phyloP scores from a whole-genome alignment of 805 yeast species.

The Jamesozyma rosinii region DNA sequence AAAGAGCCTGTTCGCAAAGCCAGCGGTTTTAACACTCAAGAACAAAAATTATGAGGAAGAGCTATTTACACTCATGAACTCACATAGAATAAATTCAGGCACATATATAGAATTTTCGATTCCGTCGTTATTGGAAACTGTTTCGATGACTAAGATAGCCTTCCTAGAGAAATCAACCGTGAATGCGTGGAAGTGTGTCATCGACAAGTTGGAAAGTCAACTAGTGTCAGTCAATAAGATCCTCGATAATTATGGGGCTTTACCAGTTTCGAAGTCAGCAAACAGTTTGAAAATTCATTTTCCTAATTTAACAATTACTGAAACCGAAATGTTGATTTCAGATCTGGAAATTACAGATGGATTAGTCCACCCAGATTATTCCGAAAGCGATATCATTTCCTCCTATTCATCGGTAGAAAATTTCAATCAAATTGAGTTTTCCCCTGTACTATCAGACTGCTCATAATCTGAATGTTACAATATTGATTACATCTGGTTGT shows the following conservation, averaged over 20 bases:
- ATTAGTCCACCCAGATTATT: constrained; percentile 30
- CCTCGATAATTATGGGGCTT: constrained; percentile 51
- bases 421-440: not conserved
- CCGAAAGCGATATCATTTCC: not conserved
- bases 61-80: constrained; percentile 22
- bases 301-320: constrained; percentile 56
- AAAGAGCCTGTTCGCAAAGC: not conserved
- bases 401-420: not conserved
- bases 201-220: not conserved
- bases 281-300: constrained; percentile 48
- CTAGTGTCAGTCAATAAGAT: constrained; percentile 30
- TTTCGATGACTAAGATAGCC: not conserved
- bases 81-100: constrained; percentile 28
- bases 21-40: not conserved
- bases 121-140: constrained; percentile 25
- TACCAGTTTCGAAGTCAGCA: constrained; percentile 45
- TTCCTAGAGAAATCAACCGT: constrained; percentile 1
- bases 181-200: constrained; percentile 5
- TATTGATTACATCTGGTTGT: too few species aligned
- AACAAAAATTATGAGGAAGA: constrained; percentile 9
- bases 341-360: constrained; percentile 58
- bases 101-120: constrained; percentile 51
- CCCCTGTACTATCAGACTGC: constrained; percentile 2
- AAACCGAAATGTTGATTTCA: constrained; percentile 45
- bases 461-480: too few species aligned